Conservation (phyloP, 768 basidiomycete species). For the Suillus subaureus region DNA sequence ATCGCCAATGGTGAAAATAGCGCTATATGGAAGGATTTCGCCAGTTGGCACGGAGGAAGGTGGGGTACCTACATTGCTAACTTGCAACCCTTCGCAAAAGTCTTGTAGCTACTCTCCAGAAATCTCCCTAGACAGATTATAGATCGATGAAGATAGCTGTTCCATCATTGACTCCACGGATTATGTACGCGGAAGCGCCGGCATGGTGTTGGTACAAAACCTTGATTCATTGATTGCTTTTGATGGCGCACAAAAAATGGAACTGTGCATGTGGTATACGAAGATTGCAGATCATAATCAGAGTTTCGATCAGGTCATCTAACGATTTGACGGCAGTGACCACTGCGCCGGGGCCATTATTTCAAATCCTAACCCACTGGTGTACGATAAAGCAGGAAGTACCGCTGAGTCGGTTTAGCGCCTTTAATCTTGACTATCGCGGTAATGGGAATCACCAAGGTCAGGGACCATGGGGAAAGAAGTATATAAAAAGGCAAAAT, state of each 20-base stretch:
- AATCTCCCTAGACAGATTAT: not conserved
- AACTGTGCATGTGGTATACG: not conserved
- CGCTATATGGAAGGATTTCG: slow-evolving; percentile 35
- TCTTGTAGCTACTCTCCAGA: slow-evolving; percentile 7
- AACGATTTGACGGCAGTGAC: not conserved
- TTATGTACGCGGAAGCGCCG: not conserved
- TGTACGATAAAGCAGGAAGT: not conserved
- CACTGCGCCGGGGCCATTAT: not conserved
- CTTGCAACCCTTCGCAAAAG: slow-evolving; percentile 36
- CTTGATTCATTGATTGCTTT: not conserved
- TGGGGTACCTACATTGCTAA: slow-evolving; percentile 38
- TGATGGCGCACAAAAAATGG: not conserved
- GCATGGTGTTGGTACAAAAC: not conserved
- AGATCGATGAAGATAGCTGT: not conserved
- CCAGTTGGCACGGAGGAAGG: slow-evolving; percentile 40
- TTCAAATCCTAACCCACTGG: not conserved
- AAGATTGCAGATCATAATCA: not conserved
- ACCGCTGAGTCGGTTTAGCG: slow-evolving; percentile 2
- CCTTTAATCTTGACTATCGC: not conserved
- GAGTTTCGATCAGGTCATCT: not conserved
- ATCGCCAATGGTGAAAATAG: slow-evolving; percentile 26
- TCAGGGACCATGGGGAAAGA: not conserved
- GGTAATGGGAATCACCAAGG: not conserved
- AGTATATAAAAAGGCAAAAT: slow-evolving; percentile 5
- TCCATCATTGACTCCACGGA: not conserved